Percentiles rank a stretch among this genome's conserved stretches.
These are phyloP conservation scores for Ophiosphaerella herpotricha DNA, from an alignment of 2,329 filamentous ascomycete species.

Conservation along the genomic window DNA sequence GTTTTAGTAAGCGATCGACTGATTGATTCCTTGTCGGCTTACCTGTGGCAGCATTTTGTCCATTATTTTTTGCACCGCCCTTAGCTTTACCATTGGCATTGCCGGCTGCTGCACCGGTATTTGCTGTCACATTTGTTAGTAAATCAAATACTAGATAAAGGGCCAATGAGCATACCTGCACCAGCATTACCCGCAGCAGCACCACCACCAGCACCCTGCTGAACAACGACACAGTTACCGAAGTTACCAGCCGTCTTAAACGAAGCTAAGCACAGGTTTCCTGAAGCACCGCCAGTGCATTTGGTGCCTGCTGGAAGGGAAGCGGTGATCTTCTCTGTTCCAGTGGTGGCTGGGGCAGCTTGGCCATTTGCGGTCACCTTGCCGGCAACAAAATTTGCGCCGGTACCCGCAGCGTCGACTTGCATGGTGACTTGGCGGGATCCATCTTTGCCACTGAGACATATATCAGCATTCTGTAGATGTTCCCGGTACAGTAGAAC, in stretches of 20 bases:
- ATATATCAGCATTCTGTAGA: background rate
- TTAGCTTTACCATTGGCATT: conserved; percentile 1
- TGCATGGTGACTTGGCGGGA: conserved; percentile 6
- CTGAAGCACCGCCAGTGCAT: conserved; percentile 4
- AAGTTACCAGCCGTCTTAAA: conserved; percentile 8
- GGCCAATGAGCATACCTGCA: background rate
- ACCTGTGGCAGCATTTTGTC: background rate
- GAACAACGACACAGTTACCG: conserved; percentile 8
- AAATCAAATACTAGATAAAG: background rate
- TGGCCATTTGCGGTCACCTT: conserved; percentile 3
- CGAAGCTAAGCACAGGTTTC: conserved; percentile 4
- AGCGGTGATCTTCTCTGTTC: conserved; percentile 7
- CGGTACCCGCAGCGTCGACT: conserved; percentile 5
- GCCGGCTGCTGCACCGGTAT: background rate
- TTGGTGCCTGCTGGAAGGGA: conserved; percentile 5
- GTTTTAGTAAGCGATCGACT: background rate
- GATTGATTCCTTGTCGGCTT: background rate
- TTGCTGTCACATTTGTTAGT: conserved; percentile 1
- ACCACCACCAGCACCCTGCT: conserved; percentile 4
- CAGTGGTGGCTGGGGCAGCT: conserved; percentile 5
- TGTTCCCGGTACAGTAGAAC: background rate
- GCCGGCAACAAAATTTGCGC: conserved; percentile 1
- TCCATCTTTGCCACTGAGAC: conserved; percentile 3
- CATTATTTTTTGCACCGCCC: background rate
- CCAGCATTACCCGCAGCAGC: background rate